Percentiles rank a stretch among this genome's conserved stretches.
Evolutionary conservation across 176 grass and related monocot species (phyloP).

Genomic region (Zea luxurians): DNA sequence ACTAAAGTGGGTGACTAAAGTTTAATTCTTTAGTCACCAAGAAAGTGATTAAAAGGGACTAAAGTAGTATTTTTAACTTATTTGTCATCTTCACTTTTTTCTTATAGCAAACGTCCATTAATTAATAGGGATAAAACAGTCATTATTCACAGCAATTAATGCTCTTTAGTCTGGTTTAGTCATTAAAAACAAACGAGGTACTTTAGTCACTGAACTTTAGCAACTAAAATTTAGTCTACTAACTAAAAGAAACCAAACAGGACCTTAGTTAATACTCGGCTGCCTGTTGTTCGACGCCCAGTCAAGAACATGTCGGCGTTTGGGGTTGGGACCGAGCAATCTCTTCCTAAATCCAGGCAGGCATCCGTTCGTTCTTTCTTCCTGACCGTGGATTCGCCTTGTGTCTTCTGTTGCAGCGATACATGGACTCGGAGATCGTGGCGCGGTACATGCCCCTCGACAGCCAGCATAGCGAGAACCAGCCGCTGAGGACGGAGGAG

Average conservation of each 20-base stretch:
- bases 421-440: constrained; percentile 92
- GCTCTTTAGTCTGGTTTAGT: too few relatives aligned
- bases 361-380: background rate
- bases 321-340: constrained; percentile 39
- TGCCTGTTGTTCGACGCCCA: constrained; percentile 12
- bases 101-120: too few relatives aligned
- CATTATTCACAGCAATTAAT: too few relatives aligned
- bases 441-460: constrained; percentile 94
- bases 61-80: too few relatives aligned
- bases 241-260: too few relatives aligned
- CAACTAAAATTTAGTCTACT: too few relatives aligned
- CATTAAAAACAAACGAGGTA: background rate
- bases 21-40: too few relatives aligned
- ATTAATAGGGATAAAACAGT: too few relatives aligned
- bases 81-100: too few relatives aligned
- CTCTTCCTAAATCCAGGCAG: background rate
- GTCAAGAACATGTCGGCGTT: constrained; percentile 59
- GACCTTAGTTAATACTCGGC: background rate
- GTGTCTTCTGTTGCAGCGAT: constrained; percentile 42
- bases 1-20: too few relatives aligned
- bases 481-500: constrained; percentile 55
- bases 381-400: background rate
- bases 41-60: too few relatives aligned
- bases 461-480: constrained; percentile 51
- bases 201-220: background rate